Evolutionary conservation across 2,329 filamentous ascomycete species (phyloP).

Genomic region (Monilinia laxa): DNA sequence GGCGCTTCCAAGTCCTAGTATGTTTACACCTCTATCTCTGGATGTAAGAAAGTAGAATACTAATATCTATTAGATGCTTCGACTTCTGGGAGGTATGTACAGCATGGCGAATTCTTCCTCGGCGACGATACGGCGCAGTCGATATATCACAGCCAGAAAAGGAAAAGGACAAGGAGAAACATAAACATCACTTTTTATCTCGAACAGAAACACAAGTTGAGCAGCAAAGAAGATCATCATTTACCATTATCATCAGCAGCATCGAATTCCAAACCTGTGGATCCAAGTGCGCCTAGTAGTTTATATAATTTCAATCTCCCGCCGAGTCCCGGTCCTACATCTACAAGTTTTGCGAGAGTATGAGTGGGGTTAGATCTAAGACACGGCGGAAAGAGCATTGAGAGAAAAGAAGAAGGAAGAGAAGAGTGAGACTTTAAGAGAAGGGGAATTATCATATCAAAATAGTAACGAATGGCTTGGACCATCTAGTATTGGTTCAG

Average conservation of each 20-base stretch:
- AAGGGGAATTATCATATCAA: slow-evolving; percentile 40
- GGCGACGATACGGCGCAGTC: slow-evolving; percentile 68
- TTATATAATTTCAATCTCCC: slow-evolving; percentile 78
- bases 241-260: slow-evolving; percentile 72
- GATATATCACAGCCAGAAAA: slow-evolving; percentile 51
- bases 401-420: slow-evolving; percentile 81
- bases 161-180: slow-evolving; percentile 64
- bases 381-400: slow-evolving; percentile 70
- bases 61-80: slow-evolving; percentile 38
- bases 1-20: slow-evolving; percentile 69
- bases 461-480: slow-evolving; percentile 49
- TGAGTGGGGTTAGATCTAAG: slow-evolving; percentile 78
- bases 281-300: slow-evolving; percentile 71
- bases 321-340: slow-evolving; percentile 65
- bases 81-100: slow-evolving; percentile 64
- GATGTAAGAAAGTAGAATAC: slow-evolving; percentile 54
- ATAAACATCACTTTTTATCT: slow-evolving; percentile 77
- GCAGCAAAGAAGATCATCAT: slow-evolving; percentile 69
- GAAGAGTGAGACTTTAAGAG: slow-evolving; percentile 45
- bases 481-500: slow-evolving; percentile 52
- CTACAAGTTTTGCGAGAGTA: slow-evolving; percentile 70
- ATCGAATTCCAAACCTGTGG: slow-evolving; percentile 73
- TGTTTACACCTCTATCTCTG: slow-evolving; percentile 64
- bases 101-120: slow-evolving; percentile 73
- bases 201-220: slow-evolving; percentile 74